These are phyloP conservation scores for Phytophthora ramorum DNA, from an alignment of 352 stramenopile genomes.

Conservation along the genomic window DNA sequence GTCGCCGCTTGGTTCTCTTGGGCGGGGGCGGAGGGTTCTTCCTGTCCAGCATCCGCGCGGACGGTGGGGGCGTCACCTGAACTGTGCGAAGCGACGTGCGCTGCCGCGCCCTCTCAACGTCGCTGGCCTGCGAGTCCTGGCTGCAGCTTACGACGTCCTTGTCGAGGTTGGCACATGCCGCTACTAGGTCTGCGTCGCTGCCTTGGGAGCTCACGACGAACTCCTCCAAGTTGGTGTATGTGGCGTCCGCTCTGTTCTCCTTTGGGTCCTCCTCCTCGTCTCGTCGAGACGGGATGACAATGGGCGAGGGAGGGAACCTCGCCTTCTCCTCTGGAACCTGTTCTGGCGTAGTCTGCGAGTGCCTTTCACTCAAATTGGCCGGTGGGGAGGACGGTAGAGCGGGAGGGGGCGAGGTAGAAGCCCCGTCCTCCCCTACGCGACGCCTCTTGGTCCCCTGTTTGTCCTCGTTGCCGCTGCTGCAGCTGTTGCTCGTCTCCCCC, in stretches of 20 bases:
- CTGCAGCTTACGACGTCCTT: conserved; percentile 28
- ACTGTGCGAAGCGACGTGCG: conserved; percentile 38
- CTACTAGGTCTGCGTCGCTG: conserved; percentile 34
- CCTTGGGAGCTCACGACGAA: conserved; percentile 29
- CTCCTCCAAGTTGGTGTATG: conserved; percentile 32
- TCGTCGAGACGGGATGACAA: conserved; percentile 31
- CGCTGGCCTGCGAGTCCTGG: conserved; percentile 31
- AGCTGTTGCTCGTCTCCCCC: conserved; percentile 22
- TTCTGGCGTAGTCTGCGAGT: conserved; percentile 10
- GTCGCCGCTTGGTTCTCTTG: conserved; percentile 37
- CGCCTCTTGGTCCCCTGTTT: conserved; percentile 27
- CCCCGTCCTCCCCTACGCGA: conserved; percentile 14
- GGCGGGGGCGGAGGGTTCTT: conserved; percentile 72
- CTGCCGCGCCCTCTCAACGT: conserved; percentile 28
- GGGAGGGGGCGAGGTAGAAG: conserved; percentile 24
- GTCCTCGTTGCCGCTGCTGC: conserved; percentile 20
- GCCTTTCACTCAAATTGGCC: conserved; percentile 35
- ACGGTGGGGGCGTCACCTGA: conserved; percentile 72
- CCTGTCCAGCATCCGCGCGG: conserved; percentile 68
- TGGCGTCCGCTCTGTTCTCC: conserved; percentile 39
- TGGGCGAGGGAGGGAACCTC: conserved; percentile 30
- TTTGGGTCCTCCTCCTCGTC: conserved; percentile 24
- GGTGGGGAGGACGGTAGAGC: conserved; percentile 25
- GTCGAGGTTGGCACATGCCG: conserved; percentile 32
- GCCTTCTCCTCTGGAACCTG: conserved; percentile 29